Evolutionary conservation across 257 asterid genomes (phyloP).

Genomic region (Capsicum rhomboideum): DNA sequence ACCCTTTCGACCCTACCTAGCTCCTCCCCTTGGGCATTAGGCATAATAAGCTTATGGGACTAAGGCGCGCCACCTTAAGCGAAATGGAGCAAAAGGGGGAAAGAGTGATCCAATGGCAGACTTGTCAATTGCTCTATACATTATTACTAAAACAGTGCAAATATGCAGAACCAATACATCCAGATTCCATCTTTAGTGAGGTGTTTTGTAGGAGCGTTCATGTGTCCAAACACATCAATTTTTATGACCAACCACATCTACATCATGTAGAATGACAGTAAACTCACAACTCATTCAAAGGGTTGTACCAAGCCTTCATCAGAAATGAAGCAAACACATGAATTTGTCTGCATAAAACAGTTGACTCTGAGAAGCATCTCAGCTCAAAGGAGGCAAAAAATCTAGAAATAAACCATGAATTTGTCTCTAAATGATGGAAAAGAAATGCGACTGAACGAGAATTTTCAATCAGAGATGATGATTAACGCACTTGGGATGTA

Average conservation of each 20-base stretch:
- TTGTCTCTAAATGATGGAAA: background rate
- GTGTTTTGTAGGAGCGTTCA: too few relatives aligned
- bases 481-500: conserved; percentile 11
- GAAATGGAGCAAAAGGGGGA: too few relatives aligned
- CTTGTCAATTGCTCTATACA: too few relatives aligned
- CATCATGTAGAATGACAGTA: background rate
- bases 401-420: background rate
- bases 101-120: too few relatives aligned
- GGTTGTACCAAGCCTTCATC: background rate
- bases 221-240: too few relatives aligned
- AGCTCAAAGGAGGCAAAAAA: background rate
- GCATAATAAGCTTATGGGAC: too few relatives aligned
- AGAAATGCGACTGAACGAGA: background rate
- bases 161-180: too few relatives aligned
- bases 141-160: too few relatives aligned
- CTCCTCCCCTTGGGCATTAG: too few relatives aligned
- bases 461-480: background rate
- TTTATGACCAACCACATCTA: background rate
- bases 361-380: background rate
- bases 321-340: background rate
- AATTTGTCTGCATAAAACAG: background rate
- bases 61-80: too few relatives aligned
- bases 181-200: too few relatives aligned
- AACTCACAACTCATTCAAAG: background rate
- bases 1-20: too few relatives aligned